Evolutionary conservation across 192 early-diverging fungal genomes (phyloP), one percentile per base, ranked within the genome.

Genomic region (Linnemannia schmuckeri): DNA sequence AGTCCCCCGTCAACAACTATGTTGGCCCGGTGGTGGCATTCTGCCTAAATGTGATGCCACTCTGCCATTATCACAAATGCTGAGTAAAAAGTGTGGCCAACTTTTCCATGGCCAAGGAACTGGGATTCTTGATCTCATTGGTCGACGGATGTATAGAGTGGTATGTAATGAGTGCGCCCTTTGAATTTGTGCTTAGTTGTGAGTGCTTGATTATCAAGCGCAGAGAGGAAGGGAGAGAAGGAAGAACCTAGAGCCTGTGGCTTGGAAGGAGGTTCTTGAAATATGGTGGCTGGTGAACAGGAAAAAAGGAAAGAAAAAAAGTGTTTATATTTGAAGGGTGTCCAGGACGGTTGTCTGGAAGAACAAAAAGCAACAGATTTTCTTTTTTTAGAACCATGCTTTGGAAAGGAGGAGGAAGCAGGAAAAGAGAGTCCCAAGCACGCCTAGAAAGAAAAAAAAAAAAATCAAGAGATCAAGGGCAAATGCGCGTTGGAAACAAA

Each of bases 11-110:
- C n/a, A 66, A 33, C 61, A 17, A 12, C 27, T 66, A 33, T 33
- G 24, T 66, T 66, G 61, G 61, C 61, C n/a, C 10, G 13, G 61
- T 63, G 61, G 27, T 66, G 61, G 61, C 61, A 66, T 66, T 66
- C 30, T 10, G 12, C 2, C 27, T 33, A 12, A 15, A 13, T 66
- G 61, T 35, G 61, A 66, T 66, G 61, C 61, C 57, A 55, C 54
- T 52, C 22, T 57, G 54, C 54, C 6, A 24, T 24, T 3, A n/a
- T 6, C 6, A 10, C 0, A n/a, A 15, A 15, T 63, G 57, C 24
- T 30, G n/a, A 63, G n/a, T 12, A 63, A 27, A 63, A 30, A 63
- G 2, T 8, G 54, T 6, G 10, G 10, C 57, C 57, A 66, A 33
- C 61, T 33, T 33, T 33, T 33, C 15, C 9, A 15, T 66, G 12